Percentiles rank a stretch among this genome's conserved stretches.
These are phyloP conservation scores for Yamagishiella unicocca DNA, from an alignment of 139 green algal genomes.

Conservation along the genomic window DNA sequence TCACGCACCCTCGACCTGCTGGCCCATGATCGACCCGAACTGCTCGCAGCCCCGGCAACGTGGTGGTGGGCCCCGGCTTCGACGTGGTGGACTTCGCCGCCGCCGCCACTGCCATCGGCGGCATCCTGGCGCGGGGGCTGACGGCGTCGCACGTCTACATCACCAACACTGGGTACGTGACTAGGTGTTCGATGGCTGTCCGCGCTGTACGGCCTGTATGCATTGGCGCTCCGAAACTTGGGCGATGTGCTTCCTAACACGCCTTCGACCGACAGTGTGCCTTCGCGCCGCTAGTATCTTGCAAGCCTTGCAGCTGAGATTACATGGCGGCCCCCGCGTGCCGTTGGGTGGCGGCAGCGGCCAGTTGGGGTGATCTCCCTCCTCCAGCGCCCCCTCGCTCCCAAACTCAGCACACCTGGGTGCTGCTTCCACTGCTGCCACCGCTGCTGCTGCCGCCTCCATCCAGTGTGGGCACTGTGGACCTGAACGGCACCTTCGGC, in stretches of 20 bases:
- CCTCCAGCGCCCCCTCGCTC: too few species aligned
- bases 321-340: too few species aligned
- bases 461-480: conserved; percentile 33
- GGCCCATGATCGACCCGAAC: neutral
- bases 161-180: conserved; percentile 38
- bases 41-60: conserved; percentile 28
- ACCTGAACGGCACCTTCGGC: conserved; percentile 33
- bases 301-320: too few species aligned
- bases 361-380: too few species aligned
- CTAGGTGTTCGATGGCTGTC: neutral
- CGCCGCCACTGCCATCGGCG: conserved; percentile 20
- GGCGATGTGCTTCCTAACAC: too few species aligned
- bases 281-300: too few species aligned
- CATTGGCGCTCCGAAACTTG: too few species aligned
- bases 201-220: too few species aligned
- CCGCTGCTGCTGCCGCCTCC: neutral
- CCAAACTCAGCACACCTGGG: too few species aligned
- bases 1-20: neutral
- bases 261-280: too few species aligned
- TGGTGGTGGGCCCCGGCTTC: conserved; percentile 40
- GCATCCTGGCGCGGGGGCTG: neutral
- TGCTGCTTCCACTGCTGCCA: too few species aligned
- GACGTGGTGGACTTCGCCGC: neutral
- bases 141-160: neutral
- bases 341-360: too few species aligned